These are phyloP conservation scores for Tetrapisispora iriomotensis DNA, from an alignment of 805 yeast genomes.

Conservation along the genomic window DNA sequence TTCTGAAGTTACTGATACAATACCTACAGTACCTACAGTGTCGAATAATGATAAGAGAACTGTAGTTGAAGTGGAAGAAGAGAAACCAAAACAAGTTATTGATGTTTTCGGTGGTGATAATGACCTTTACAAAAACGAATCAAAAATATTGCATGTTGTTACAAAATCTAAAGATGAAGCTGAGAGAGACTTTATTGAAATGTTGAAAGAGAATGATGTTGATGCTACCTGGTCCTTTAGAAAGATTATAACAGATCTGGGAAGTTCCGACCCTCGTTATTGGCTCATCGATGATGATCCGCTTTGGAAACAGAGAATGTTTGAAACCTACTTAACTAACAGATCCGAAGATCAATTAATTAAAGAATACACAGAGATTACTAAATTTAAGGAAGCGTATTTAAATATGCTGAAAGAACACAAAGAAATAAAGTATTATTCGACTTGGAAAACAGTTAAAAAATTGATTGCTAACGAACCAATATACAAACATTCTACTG, in stretches of 20 bases:
- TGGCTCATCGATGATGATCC: slow-evolving; percentile 57
- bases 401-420: slow-evolving; percentile 35
- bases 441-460: slow-evolving; percentile 56
- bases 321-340: slow-evolving; percentile 54
- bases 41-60: slow-evolving; percentile 1
- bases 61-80: background rate
- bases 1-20: background rate
- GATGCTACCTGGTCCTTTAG: slow-evolving; percentile 72
- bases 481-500: slow-evolving; percentile 48
- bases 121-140: slow-evolving; percentile 12
- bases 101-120: slow-evolving; percentile 6
- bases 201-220: slow-evolving; percentile 48
- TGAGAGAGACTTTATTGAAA: slow-evolving; percentile 36
- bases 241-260: slow-evolving; percentile 43
- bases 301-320: slow-evolving; percentile 45
- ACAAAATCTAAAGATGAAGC: slow-evolving; percentile 29
- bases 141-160: slow-evolving; percentile 23
- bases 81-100: background rate
- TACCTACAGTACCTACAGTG: slow-evolving; percentile 4
- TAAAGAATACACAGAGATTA: slow-evolving; percentile 43
- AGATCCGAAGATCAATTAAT: slow-evolving; percentile 41
- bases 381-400: slow-evolving; percentile 49
- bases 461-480: slow-evolving; percentile 53
- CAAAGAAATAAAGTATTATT: slow-evolving; percentile 40
- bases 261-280: slow-evolving; percentile 52